phyloP scores from a whole-genome alignment of 73 alveolate genomes.

The Durusdinium trenchii region DNA sequence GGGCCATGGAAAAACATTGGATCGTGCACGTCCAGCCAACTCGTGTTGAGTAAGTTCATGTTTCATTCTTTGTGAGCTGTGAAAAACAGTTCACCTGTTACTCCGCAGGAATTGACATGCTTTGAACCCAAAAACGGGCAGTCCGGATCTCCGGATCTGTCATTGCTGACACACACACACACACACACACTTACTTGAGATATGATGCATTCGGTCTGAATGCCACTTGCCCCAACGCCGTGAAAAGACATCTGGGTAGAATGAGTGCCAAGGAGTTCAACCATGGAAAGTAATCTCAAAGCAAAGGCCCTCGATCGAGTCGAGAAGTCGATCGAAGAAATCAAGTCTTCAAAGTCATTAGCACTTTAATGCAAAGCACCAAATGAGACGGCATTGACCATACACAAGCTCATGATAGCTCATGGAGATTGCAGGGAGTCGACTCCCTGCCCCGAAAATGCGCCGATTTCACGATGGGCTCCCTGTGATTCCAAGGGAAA shows the following conservation, averaged over 20 bases:
- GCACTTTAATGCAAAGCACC: background rate
- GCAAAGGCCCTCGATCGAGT: background rate
- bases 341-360: background rate
- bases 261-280: background rate
- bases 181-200: too few species aligned
- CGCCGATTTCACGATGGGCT: background rate
- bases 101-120: background rate
- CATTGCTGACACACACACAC: too few species aligned
- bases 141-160: too few species aligned
- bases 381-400: background rate
- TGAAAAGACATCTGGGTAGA: background rate
- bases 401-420: background rate
- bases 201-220: too few species aligned
- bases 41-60: too few species aligned
- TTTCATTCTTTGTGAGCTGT: too few species aligned
- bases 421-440: background rate
- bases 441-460: background rate
- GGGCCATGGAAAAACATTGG: too few species aligned
- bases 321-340: background rate
- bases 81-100: too few species aligned
- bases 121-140: background rate
- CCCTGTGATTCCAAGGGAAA: background rate
- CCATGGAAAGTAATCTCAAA: background rate
- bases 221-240: background rate
- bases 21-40: too few species aligned